These are phyloP conservation scores for Perkinsus marinus DNA, from an alignment of 169 alveolate species.

Conservation along the genomic window DNA sequence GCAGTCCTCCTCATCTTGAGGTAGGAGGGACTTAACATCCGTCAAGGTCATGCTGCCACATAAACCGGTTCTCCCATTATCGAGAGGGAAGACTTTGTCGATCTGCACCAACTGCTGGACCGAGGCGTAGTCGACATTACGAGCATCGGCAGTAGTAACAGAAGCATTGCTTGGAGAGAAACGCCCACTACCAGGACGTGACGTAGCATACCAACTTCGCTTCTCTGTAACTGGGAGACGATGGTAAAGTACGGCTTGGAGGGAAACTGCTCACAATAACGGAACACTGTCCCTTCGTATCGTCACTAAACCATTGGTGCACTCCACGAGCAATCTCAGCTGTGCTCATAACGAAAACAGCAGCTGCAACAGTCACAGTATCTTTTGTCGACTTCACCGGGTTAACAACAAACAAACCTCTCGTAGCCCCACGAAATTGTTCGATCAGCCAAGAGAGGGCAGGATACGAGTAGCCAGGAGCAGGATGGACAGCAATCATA, in stretches of 20 bases:
- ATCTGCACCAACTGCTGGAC: not conserved
- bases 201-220: not conserved
- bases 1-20: not conserved
- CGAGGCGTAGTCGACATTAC: not conserved
- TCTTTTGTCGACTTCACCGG: not conserved
- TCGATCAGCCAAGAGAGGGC: not conserved
- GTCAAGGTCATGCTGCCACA: not conserved
- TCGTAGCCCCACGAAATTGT: not conserved
- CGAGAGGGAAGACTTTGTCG: not conserved
- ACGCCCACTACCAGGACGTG: not conserved
- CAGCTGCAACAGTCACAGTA: not conserved
- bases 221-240: not conserved
- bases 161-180: not conserved
- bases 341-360: not conserved
- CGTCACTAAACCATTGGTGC: not conserved
- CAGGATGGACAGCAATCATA: not conserved
- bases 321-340: not conserved
- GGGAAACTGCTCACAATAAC: not conserved
- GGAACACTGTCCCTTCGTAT: not conserved
- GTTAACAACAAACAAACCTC: not conserved
- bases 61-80: not conserved
- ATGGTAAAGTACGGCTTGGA: not conserved
- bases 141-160: not conserved
- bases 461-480: not conserved
- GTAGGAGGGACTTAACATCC: not conserved